A percentile compares a stretch with the other conserved stretches of the same genome.
Evolutionary conservation across 306 rosid genomes (phyloP).

Genomic region (Pachyrhizus erosus): DNA sequence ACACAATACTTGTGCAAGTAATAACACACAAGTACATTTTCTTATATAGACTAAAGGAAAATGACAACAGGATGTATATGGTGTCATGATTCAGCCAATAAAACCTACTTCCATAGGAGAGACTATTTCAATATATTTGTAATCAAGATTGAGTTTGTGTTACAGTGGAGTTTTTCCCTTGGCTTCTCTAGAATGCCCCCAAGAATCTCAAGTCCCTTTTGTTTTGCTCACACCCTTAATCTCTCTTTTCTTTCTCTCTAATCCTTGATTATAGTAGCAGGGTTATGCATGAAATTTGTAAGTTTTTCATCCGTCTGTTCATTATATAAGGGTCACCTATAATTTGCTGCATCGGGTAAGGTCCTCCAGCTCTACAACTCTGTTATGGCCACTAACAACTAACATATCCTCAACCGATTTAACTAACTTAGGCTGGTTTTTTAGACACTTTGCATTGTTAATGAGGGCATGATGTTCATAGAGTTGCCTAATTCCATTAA

Average conservation of each 20-base stretch:
- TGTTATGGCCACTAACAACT: no score
- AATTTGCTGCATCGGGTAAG: no score
- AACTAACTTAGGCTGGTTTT: no score
- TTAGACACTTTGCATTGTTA: no score
- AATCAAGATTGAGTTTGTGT: not conserved
- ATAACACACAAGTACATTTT: no score
- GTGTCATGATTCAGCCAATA: not conserved
- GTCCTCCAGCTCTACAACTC: no score
- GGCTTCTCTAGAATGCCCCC: not conserved
- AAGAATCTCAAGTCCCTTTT: not conserved
- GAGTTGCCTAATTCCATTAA: not conserved
- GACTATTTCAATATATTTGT: not conserved
- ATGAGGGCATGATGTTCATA: not conserved
- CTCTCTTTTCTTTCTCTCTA: not conserved
- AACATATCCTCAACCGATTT: no score
- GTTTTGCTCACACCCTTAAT: not conserved
- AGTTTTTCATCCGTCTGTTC: no score
- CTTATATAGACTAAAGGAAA: no score
- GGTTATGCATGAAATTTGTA: not conserved
- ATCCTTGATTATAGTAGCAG: not conserved
- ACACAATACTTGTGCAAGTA: no score
- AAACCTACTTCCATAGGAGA: not conserved
- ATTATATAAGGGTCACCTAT: no score
- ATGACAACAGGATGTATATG: not conserved
- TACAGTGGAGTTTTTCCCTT: not conserved